Evolutionary conservation across 2,329 filamentous ascomycete species (phyloP).

Genomic region (Fusarium camptoceras): DNA sequence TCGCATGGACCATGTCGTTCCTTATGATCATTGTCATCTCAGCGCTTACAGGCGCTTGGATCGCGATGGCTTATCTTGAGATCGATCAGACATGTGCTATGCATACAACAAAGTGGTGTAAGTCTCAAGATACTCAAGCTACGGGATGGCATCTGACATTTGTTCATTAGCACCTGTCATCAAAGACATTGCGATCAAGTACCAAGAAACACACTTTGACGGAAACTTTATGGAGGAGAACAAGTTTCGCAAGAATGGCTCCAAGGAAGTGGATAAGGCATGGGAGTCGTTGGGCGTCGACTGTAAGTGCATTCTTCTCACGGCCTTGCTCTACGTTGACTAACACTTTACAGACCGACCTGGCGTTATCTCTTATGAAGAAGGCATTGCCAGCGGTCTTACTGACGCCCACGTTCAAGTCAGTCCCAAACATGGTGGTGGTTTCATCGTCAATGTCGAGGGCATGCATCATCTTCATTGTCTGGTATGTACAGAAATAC

Average conservation of each 20-base stretch:
- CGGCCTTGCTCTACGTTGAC: background rate
- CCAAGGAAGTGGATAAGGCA: slow-evolving; percentile 67
- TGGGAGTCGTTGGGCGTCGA: slow-evolving; percentile 61
- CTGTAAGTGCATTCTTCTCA: slow-evolving; percentile 52
- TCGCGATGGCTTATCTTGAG: slow-evolving; percentile 38
- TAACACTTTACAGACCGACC: slow-evolving; percentile 53
- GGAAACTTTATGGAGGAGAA: slow-evolving; percentile 67
- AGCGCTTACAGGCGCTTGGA: slow-evolving; percentile 34
- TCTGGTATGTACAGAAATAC: slow-evolving; percentile 53
- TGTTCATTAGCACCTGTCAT: slow-evolving; percentile 49
- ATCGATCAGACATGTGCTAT: slow-evolving; percentile 42
- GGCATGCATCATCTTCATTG: slow-evolving; percentile 70
- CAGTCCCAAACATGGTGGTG: slow-evolving; percentile 66
- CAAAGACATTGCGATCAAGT: slow-evolving; percentile 49
- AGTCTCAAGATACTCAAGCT: slow-evolving; percentile 17
- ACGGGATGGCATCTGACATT: background rate
- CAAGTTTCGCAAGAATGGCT: slow-evolving; percentile 62
- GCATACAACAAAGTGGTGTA: slow-evolving; percentile 55
- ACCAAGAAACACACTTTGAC: slow-evolving; percentile 60
- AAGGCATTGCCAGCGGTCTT: slow-evolving; percentile 64
- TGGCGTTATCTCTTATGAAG: slow-evolving; percentile 61
- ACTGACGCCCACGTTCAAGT: slow-evolving; percentile 66
- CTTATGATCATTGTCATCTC: slow-evolving; percentile 29
- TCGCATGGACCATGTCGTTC: slow-evolving; percentile 19
- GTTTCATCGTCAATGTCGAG: slow-evolving; percentile 68